Evolutionary conservation across 257 asterid species (phyloP), one percentile per base, ranked within the genome.

Genomic region (Rhazya stricta): DNA sequence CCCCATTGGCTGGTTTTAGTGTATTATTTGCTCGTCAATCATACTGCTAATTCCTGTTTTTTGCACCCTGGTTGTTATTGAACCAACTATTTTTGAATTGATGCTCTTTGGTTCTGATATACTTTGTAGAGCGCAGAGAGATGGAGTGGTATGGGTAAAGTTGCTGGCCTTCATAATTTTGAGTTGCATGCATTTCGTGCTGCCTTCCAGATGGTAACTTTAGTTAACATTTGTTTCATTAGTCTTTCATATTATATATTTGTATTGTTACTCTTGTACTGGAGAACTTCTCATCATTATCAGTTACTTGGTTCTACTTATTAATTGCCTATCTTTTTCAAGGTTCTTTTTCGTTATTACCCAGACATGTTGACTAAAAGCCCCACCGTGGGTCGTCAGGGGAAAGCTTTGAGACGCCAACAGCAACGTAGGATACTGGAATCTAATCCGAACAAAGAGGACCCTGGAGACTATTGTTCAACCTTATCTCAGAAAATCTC

Each of bases 181-280:
- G 93, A 88, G 85, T 89, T 94, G 85, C 98, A 94, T 83, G 83
- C 90, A 39, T 88, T 86, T 83, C 98, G 97, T 79, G 97, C 98
- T 75, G 94, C 95, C 78, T 94, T 94, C 77, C 97, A 94, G 83
- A 89, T 90, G 96, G 97, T 89, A 87, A 50, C 32, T 46, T n/a
- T n/a, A n/a, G 56, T 73, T 69, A 23, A 29, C 36, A 73, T 50
- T 34, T 65, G 25, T 70, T 42, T 73, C 18, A 0, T 50, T 57
- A 23, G 45, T 42, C 57, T 70, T 63, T 36, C 34, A 56, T 36
- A 11, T 21, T 18, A 67, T 54, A 32, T 51, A 69, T 34, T 54
- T 69, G 72, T 34, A 50, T 36, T 58, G 37, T 36, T 36, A 19
- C 42, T 11, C 30, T 73, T 41, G 6, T 41, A 54, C 42, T 76